Base-by-base conservation (phyloP, 176 grass and related monocot species). In the Aegilops sharonensis region DNA sequence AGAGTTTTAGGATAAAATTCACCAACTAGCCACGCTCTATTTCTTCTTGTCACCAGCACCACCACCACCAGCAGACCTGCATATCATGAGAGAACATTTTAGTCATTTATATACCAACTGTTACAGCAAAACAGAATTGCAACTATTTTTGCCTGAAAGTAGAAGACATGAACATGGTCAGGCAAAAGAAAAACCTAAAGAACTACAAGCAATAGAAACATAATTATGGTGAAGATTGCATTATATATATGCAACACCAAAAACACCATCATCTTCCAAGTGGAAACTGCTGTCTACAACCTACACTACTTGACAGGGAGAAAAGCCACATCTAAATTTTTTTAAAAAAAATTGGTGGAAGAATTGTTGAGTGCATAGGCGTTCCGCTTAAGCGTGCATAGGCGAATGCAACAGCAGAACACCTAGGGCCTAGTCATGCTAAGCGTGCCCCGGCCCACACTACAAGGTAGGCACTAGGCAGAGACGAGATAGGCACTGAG, bases 1-100 rank as follows among this genome's bases (percentile, higher is more conserved):
- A 42, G 10, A 74, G 23, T 7, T 7, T 29, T 48, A 2, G 11
- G 42, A 75, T 75, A 9, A 29, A 75, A 25, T 75, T 48, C 21
- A 72, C 9, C 35, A 24, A 24, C 68, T 42, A 23, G 36, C 4
- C 4, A 72, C 23, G 5, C 7, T 24, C 68, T 72, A 72, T n/a
- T 75, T 75, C 72, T 75, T 75, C 72, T 75, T 75, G 72, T 75
- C 72, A 75, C 37, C 72, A 75, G 72, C 50, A 54, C 50, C 72
- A 75, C 71, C 70, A 73, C 71, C 72, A 18, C 23, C 72, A 75
- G 72, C 72, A 50, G 72, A 75, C 72, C 72, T 75, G 72, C 72
- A 73, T 73, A 15, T 1, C 70, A 73, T 0, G 39, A 8, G n/a
- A 72, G 11, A 72, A 24, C 10, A 24, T 25, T 72, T 11, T 43